A percentile compares a stretch with the other conserved stretches of the same genome.
Conservation (phyloP, 495 filamentous ascomycete species). For the Talaromyces adpressus region DNA sequence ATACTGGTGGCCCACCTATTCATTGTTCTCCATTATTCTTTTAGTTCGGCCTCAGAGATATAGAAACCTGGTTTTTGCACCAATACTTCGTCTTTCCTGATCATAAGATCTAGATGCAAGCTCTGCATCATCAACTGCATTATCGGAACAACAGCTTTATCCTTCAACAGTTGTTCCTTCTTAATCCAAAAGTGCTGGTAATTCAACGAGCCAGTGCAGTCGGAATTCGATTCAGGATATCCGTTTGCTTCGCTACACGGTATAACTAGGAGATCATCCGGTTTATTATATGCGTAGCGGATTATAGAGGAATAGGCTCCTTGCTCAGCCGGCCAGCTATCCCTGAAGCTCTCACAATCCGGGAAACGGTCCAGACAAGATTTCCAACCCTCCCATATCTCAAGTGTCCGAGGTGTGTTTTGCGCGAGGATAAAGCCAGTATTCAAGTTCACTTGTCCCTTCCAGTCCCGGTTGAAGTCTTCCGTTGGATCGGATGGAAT, state of each 20-base stretch:
- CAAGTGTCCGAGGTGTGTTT: constrained; percentile 23
- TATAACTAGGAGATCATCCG: constrained; percentile 27
- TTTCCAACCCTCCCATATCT: constrained; percentile 29
- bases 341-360: constrained; percentile 21
- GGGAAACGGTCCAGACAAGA: constrained; percentile 23
- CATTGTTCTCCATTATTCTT: background rate
- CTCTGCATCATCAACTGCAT: constrained; percentile 5
- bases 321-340: constrained; percentile 29
- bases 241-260: constrained; percentile 31
- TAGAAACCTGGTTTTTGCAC: background rate
- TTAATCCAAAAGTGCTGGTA: constrained; percentile 14
- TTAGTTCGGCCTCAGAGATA: background rate
- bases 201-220: constrained; percentile 13
- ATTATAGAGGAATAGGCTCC: constrained; percentile 28
- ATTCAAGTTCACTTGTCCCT: constrained; percentile 24
- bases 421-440: constrained; percentile 33
- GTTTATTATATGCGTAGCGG: constrained; percentile 23
- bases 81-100: background rate
- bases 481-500: constrained; percentile 32
- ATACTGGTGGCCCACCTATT: background rate
- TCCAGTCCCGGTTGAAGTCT: constrained; percentile 19
- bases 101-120: constrained; percentile 6
- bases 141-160: background rate
- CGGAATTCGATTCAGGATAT: constrained; percentile 12
- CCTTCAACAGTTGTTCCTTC: constrained; percentile 9